Conservation (phyloP, 345 rosid species). For the Eucalyptus marginata region DNA sequence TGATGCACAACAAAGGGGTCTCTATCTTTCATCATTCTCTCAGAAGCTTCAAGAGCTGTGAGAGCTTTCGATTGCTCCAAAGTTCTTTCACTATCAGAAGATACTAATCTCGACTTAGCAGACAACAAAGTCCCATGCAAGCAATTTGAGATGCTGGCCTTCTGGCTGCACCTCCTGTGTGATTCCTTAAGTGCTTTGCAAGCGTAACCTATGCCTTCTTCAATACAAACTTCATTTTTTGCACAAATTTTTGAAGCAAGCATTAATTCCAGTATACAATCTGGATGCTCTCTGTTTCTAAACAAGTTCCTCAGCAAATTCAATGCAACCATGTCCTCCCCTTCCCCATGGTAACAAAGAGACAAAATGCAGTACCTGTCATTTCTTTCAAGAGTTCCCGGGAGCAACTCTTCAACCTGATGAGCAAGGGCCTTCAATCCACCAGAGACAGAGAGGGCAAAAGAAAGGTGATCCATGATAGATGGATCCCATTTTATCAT, state of each 20-base stretch:
- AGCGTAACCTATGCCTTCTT: constrained; percentile 41
- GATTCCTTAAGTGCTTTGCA: constrained; percentile 20
- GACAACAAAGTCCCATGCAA: constrained; percentile 40
- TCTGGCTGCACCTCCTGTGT: constrained; percentile 15
- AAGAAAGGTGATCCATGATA: constrained; percentile 55
- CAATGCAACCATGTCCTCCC: constrained; percentile 44
- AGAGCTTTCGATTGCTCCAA: constrained; percentile 33
- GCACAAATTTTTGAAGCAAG: constrained; percentile 62
- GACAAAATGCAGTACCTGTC: constrained; percentile 31
- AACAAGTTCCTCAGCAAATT: constrained; percentile 45
- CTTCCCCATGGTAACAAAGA: constrained; percentile 52
- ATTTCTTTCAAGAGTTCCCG: constrained; percentile 23
- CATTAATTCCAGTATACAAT: constrained; percentile 26
- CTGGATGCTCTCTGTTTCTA: constrained; percentile 28
- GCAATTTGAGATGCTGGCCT: constrained; percentile 31
- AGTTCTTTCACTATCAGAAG: constrained; percentile 27
- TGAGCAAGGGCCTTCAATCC: constrained; percentile 36
- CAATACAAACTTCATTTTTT: constrained; percentile 19
- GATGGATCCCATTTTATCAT: constrained; percentile 56
- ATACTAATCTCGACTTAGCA: constrained; percentile 19
- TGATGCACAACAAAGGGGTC: constrained; percentile 27
- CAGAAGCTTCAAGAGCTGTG: constrained; percentile 39
- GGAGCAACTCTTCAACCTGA: constrained; percentile 49
- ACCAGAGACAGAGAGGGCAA: constrained; percentile 52
- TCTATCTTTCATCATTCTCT: constrained; percentile 22